Evolutionary conservation across 345 rosid genomes (phyloP).

Genomic region (Euphorbia peplus): DNA sequence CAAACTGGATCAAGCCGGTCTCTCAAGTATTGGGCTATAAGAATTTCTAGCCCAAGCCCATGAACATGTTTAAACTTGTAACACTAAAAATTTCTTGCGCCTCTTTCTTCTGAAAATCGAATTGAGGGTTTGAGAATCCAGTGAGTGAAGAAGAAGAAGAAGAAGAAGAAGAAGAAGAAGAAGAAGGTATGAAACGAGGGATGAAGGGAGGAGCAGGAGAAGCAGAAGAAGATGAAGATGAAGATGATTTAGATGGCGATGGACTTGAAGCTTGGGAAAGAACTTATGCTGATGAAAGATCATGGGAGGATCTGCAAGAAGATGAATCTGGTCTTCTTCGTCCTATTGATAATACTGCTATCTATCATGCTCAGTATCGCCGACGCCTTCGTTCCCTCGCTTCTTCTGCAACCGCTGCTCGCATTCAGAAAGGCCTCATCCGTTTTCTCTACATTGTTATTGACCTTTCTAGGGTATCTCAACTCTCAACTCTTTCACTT

Average conservation of each 20-base stretch:
- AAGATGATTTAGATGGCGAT: slow-evolving; percentile 45
- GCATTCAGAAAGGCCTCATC: slow-evolving; percentile 91
- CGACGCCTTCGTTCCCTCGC: slow-evolving; percentile 72
- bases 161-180: slow-evolving; percentile 53
- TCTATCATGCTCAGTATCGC: slow-evolving; percentile 66
- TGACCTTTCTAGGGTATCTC: slow-evolving; percentile 72
- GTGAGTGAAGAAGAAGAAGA: not conserved
- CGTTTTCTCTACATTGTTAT: slow-evolving; percentile 78
- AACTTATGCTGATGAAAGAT: slow-evolving; percentile 70
- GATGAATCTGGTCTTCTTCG: slow-evolving; percentile 83
- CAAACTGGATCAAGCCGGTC: no score
- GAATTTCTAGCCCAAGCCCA: no score
- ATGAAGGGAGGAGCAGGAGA: slow-evolving; percentile 37
- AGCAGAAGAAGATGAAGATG: slow-evolving; percentile 72
- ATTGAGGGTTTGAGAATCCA: no score
- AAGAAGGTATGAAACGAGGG: slow-evolving; percentile 41
- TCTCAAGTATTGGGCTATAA: no score
- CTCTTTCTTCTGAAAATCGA: no score
- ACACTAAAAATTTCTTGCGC: no score
- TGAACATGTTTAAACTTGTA: no score
- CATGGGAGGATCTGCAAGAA: slow-evolving; percentile 89
- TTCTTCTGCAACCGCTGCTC: slow-evolving; percentile 47
- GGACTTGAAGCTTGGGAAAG: slow-evolving; percentile 78
- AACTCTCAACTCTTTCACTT: not conserved
- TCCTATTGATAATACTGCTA: slow-evolving; percentile 61